Evolutionary conservation across 2,329 filamentous ascomycete genomes (phyloP), one percentile per base, ranked within the genome.

Genomic region (Scortechinia acanthostroma): DNA sequence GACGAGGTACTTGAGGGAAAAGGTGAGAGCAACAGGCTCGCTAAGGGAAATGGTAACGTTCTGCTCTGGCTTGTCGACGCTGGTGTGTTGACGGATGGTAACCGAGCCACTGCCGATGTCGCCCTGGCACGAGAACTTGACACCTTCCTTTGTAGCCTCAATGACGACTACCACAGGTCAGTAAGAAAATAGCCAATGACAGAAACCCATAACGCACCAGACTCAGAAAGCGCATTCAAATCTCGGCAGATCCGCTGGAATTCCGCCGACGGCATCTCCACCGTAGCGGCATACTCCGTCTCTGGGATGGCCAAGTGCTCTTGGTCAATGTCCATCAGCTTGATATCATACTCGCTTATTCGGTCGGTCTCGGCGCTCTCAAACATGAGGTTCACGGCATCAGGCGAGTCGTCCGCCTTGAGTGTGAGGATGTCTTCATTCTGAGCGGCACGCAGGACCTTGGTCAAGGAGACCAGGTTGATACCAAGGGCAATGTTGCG

Each of bases 281-380:
- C 88, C 16, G 87, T 93, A 42, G 93, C 87, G 30, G 90, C 86
- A 62, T 98, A 98, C 60, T 98, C 93, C n/a, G 94, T 98, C 58
- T 98, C 91, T 15, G 93, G 93, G 57, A 98, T 98, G 51, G 93
- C 93, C 68, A 98, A 73, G 67, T 98, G 93, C 77, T 98, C 93
- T 73, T 98, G 94, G 70, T 98, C 93, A 66, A 98, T 98, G 65
- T 98, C 93, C 93, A 98, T 98, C 64, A 98, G 83, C 78, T 98
- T 98, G 69, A 98, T 87, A 68, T 98, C 93, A 66, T 98, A 98
- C 75, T 98, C 94, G 78, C 88, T 95, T 62, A 98, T 80, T 54
- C 93, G 80, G 68, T 98, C 93, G 58, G 80, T 87, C 60, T 86
- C 82, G 53, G 78, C 73, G 74, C 83, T 95, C 81, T 98, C 94